These are phyloP conservation scores for Escovopsis weberi DNA, from an alignment of 2,329 filamentous ascomycete genomes.

Conservation along the genomic window DNA sequence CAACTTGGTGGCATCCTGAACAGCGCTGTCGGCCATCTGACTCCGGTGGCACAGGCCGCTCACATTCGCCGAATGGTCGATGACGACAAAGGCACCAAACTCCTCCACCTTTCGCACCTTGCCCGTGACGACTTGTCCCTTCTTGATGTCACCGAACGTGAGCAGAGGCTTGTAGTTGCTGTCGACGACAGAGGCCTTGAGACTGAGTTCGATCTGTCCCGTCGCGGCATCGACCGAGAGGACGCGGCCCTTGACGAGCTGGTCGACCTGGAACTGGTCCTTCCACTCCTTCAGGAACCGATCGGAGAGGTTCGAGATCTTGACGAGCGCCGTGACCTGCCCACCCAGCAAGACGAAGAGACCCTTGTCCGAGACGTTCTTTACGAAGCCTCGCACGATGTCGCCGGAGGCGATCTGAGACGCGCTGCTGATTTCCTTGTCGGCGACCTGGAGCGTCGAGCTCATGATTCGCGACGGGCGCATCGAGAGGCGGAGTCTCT, in stretches of 20 bases:
- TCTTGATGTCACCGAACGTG: slow-evolving; percentile 62
- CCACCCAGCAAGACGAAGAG: slow-evolving; percentile 76
- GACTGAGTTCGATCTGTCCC: slow-evolving; percentile 66
- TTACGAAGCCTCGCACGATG: slow-evolving; percentile 80
- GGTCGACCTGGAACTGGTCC: slow-evolving; percentile 70
- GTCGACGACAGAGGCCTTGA: slow-evolving; percentile 76
- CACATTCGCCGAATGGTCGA: slow-evolving; percentile 76
- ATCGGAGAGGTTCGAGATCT: slow-evolving; percentile 80
- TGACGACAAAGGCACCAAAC: slow-evolving; percentile 84
- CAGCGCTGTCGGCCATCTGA: slow-evolving; percentile 73
- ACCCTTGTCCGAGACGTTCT: slow-evolving; percentile 77
- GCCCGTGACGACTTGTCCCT: slow-evolving; percentile 72
- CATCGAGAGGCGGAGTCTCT: slow-evolving; percentile 66
- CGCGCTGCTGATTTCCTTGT: slow-evolving; percentile 59
- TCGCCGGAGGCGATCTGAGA: slow-evolving; percentile 64
- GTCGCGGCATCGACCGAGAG: slow-evolving; percentile 52
- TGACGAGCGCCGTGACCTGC: slow-evolving; percentile 66
- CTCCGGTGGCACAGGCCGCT: slow-evolving; percentile 87
- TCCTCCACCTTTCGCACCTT: slow-evolving; percentile 89
- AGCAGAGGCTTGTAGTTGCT: slow-evolving; percentile 60
- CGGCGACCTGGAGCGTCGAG: slow-evolving; percentile 66
- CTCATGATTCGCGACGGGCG: slow-evolving; percentile 81
- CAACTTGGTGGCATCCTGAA: slow-evolving; percentile 75
- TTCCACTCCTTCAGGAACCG: slow-evolving; percentile 93
- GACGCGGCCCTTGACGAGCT: slow-evolving; percentile 80